Evolutionary conservation across 2,329 filamentous ascomycete species (phyloP).

Genomic region (Ophiobolus disseminans): DNA sequence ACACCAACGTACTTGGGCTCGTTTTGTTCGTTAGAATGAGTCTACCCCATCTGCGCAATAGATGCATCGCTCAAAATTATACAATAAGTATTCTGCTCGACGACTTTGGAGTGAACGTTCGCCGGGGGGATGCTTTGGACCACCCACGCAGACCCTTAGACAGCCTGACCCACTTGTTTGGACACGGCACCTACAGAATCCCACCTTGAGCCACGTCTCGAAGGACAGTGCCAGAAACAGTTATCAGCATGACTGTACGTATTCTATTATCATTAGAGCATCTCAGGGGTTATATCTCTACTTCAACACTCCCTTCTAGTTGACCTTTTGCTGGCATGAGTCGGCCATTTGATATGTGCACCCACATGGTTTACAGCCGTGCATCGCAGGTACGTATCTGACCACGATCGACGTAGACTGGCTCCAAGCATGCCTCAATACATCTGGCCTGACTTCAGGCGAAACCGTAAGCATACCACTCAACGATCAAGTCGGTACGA

Average conservation of each 20-base stretch:
- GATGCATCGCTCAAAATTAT: constrained; percentile 10
- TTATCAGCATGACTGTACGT: too few species aligned
- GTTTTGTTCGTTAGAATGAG: constrained; percentile 59
- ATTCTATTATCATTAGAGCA: too few species aligned
- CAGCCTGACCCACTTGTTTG: constrained; percentile 43
- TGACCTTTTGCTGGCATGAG: too few species aligned
- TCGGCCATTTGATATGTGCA: too few species aligned
- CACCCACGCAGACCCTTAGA: constrained; percentile 36
- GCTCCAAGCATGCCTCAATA: too few species aligned
- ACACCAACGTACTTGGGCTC: constrained; percentile 69
- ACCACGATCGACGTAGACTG: too few species aligned
- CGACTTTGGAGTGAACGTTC: constrained; percentile 16
- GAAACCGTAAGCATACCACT: too few species aligned
- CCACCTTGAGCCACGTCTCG: constrained; percentile 17
- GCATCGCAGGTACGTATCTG: too few species aligned
- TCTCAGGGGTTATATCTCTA: not conserved
- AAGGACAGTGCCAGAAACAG: not conserved
- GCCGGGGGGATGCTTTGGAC: constrained; percentile 31
- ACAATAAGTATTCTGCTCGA: constrained; percentile 11
- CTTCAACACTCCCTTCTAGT: too few species aligned
- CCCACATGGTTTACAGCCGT: too few species aligned
- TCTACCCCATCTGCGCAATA: constrained; percentile 17
- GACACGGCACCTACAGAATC: constrained; percentile 18
- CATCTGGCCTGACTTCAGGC: too few species aligned
- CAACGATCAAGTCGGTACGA: too few species aligned